Conservation (phyloP, 306 rosid genomes). For the Sicyos baderoa region DNA sequence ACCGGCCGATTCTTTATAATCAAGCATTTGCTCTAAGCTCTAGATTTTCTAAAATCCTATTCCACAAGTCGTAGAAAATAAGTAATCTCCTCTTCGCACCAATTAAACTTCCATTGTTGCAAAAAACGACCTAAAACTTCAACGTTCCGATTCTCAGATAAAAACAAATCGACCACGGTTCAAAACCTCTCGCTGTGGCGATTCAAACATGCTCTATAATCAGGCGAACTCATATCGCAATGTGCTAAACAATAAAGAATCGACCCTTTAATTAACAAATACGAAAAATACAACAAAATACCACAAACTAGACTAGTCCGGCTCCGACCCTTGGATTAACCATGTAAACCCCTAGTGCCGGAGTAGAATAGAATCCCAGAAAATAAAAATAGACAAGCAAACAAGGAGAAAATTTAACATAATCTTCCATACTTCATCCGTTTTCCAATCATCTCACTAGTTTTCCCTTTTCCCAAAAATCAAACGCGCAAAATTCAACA, state of each 20-base stretch:
- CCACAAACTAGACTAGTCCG: background rate
- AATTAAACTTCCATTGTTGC: background rate
- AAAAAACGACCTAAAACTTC: background rate
- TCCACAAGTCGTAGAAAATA: background rate
- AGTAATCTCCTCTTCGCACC: background rate
- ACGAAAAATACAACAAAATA: background rate
- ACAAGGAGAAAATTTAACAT: background rate
- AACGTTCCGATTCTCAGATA: background rate
- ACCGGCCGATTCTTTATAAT: background rate
- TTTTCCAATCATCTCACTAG: background rate
- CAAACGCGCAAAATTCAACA: background rate
- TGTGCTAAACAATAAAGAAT: background rate
- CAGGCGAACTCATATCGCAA: background rate
- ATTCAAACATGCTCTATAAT: conserved; percentile 12
- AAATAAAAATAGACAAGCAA: background rate
- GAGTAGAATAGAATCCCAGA: background rate
- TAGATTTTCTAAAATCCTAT: background rate
- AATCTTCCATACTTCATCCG: background rate
- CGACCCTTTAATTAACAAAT: background rate
- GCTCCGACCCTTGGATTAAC: background rate
- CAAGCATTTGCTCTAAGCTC: conserved; percentile 1
- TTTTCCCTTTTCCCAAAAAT: conserved; percentile 9
- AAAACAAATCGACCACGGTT: conserved; percentile 9
- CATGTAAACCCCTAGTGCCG: conserved; percentile 13
- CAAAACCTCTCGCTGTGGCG: conserved; percentile 4